phyloP scores from a whole-genome alignment of 192 early-diverging fungal species.

The Phlyctochytrium bullatum region DNA sequence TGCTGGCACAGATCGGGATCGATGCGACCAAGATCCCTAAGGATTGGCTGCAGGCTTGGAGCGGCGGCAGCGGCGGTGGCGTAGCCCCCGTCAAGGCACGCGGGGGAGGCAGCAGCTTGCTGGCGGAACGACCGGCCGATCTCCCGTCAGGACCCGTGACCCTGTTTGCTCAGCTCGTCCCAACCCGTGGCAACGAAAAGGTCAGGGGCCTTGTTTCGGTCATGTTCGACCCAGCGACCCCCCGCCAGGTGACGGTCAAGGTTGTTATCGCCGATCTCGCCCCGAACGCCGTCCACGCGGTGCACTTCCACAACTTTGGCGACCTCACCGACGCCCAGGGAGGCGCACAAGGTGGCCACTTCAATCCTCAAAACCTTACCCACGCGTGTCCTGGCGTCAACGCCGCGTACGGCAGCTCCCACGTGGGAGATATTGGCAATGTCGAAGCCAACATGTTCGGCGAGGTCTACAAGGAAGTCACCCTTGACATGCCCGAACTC shows the following conservation, averaged over 20 bases:
- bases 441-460: slow-evolving; percentile 18
- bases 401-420: background rate
- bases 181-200: background rate
- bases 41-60: background rate
- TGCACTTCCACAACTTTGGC: slow-evolving; percentile 22
- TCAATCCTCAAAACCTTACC: slow-evolving; percentile 23
- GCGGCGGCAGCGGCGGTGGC: background rate
- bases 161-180: background rate
- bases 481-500: background rate
- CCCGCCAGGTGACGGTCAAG: no score
- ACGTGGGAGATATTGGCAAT: slow-evolving; percentile 35
- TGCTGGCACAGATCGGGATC: no score
- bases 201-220: no score
- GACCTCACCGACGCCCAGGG: slow-evolving; percentile 17
- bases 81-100: background rate
- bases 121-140: no score
- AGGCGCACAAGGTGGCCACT: slow-evolving; percentile 16
- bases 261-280: slow-evolving; percentile 6
- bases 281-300: slow-evolving; percentile 18
- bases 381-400: slow-evolving; percentile 30
- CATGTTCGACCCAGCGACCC: no score
- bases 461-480: slow-evolving; percentile 9
- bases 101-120: no score
- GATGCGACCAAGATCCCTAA: no score
- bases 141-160: no score